Base-by-base conservation (phyloP, 2,329 filamentous ascomycete species). In the Ophiocordyceps unilateralis region DNA sequence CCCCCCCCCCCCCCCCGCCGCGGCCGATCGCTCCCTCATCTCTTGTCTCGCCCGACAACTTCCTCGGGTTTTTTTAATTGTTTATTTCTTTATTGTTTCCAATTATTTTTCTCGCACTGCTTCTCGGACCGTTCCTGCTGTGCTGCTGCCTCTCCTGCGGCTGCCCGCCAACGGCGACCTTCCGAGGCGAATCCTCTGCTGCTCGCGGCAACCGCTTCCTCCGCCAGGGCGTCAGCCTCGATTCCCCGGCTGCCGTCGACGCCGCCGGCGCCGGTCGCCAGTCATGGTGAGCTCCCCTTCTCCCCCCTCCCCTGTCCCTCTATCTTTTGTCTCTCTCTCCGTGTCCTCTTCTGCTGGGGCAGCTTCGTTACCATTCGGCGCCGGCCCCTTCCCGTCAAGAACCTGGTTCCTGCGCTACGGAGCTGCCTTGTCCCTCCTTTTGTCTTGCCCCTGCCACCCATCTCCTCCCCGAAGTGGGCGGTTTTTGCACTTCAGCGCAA, bases 231-330 rank as follows among this genome's bases (percentile, higher is more conserved):
- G 17, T 36, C 32, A 36, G 32, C 32, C 32, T 36, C 32, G 32
- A 36, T 36, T 19, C 32, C 17, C 32, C 21, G 21, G 17, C 40
- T 28, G 30, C 28, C 40, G 40, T 23, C 40, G 40, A 41, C 26
- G 40, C 17, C 40, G 24, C 14, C 40, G 26, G 12, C 28, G 24
- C 17, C 41, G 24, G 32, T 34, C 19, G 41, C 41, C 34, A 11
- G 41, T 21, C 30, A 42, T 42, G 41, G 41, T 42, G 26, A 42
- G 41, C 41, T 44, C 11, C 37, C 20, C 37, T n/a, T 12, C 10
- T 36, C n/a, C 7, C 9, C 24, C 12, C 24, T 26, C 24, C 12
- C 24, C 12, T 26, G 24, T 12, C 24, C 12, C 3, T 36, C 32
- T 17, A 19, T 36, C n/a, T 9, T 36, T 17, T 19, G n/a, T 20